A percentile compares a stretch with the other conserved stretches of the same genome.
Evolutionary conservation across 495 filamentous ascomycete species (phyloP).

Genomic region (Tuber microsphaerosporum): DNA sequence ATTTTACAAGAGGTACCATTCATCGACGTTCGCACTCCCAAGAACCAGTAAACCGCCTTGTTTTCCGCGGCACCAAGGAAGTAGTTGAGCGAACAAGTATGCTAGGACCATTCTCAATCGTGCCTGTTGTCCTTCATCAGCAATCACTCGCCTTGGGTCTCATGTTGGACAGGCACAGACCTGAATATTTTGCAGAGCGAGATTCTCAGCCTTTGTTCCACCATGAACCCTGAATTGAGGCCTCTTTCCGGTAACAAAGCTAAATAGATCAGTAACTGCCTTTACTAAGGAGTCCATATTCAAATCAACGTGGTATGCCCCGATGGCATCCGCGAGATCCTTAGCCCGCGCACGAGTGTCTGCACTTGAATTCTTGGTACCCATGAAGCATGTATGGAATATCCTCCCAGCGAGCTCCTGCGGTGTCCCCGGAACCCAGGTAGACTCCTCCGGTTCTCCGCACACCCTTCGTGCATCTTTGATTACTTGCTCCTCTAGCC

Average conservation of each 20-base stretch:
- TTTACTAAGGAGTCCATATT: slow-evolving; percentile 65
- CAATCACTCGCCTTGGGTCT: slow-evolving; percentile 21
- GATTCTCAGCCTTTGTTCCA: slow-evolving; percentile 54
- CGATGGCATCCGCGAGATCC: slow-evolving; percentile 61
- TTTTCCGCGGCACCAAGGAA: slow-evolving; percentile 51
- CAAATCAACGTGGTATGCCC: slow-evolving; percentile 64
- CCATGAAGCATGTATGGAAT: slow-evolving; percentile 76
- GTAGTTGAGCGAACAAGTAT: slow-evolving; percentile 65
- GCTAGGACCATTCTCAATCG: slow-evolving; percentile 71
- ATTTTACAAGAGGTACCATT: slow-evolving; percentile 22
- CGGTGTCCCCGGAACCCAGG: slow-evolving; percentile 52
- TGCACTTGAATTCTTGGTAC: slow-evolving; percentile 61
- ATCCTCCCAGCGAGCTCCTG: slow-evolving; percentile 59
- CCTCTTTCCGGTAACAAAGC: slow-evolving; percentile 50
- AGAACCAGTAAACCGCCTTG: slow-evolving; percentile 58
- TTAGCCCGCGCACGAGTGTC: slow-evolving; percentile 69
- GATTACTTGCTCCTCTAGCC: slow-evolving; percentile 56
- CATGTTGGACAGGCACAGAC: slow-evolving; percentile 11
- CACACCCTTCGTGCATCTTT: slow-evolving; percentile 59
- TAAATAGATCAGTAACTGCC: slow-evolving; percentile 52
- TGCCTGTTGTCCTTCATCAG: slow-evolving; percentile 45
- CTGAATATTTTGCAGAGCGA: slow-evolving; percentile 76
- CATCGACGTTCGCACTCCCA: slow-evolving; percentile 56
- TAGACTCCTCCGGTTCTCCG: slow-evolving; percentile 49
- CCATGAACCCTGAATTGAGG: slow-evolving; percentile 66